A percentile compares a stretch with the other conserved stretches of the same genome.
Evolutionary conservation across 1,284 basidiomycete species (phyloP).

Genomic region (Cryptococcus neoformans): DNA sequence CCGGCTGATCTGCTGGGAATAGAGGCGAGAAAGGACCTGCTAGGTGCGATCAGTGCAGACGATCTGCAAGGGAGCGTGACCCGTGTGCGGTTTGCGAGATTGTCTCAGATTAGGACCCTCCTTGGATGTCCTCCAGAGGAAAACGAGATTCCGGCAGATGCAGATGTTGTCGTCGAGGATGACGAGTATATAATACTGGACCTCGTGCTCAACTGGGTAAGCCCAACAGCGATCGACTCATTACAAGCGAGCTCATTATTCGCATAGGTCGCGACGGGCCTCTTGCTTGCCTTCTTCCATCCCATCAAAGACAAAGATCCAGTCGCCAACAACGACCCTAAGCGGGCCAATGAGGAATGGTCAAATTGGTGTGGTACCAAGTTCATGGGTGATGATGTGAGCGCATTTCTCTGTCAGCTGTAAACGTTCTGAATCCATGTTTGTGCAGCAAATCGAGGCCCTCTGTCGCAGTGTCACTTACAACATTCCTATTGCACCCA

Average conservation of each 20-base stretch:
- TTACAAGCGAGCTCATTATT: no score
- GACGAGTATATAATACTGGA: constrained; percentile 82
- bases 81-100: constrained; percentile 58
- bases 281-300: constrained; percentile 94
- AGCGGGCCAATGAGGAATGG: constrained; percentile 72
- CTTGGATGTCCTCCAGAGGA: constrained; percentile 49
- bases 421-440: background rate
- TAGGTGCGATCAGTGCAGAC: constrained; percentile 70
- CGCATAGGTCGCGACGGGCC: constrained; percentile 58
- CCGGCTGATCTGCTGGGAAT: constrained; percentile 1
- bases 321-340: constrained; percentile 71
- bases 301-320: constrained; percentile 62
- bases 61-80: constrained; percentile 90
- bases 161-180: constrained; percentile 67
- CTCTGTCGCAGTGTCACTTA: constrained; percentile 29
- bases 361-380: constrained; percentile 91
- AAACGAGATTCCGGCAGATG: constrained; percentile 52
- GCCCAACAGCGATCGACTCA: no score
- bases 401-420: constrained; percentile 8
- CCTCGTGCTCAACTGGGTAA: constrained; percentile 85
- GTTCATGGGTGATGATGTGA: constrained; percentile 48
- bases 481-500: constrained; percentile 20
- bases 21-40: constrained; percentile 69
- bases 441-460: constrained; percentile 30
- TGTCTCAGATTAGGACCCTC: constrained; percentile 51